Conservation (phyloP, 768 basidiomycete species). For the Cystobasidium ongulense region DNA sequence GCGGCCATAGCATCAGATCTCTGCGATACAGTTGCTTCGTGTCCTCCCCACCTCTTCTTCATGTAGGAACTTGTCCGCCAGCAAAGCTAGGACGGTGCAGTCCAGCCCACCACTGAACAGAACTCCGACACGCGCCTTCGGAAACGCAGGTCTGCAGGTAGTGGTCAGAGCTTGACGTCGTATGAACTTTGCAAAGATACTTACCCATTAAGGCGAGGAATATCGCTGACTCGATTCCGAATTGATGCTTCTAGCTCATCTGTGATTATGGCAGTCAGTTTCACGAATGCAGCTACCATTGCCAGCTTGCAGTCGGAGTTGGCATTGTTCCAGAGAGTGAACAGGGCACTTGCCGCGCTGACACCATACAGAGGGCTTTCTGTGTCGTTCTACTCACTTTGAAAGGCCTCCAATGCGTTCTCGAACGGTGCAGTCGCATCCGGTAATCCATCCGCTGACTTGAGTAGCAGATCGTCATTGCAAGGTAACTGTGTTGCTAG, state of each 20-base stretch:
- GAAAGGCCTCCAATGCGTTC: constrained; percentile 30
- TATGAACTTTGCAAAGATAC: background rate
- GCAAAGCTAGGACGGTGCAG: constrained; percentile 68
- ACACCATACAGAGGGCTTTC: too few relatives aligned
- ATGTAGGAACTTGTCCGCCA: constrained; percentile 59
- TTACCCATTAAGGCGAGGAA: constrained; percentile 3
- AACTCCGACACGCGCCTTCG: constrained; percentile 57
- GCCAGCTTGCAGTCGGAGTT: too few relatives aligned
- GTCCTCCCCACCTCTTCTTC: constrained; percentile 16
- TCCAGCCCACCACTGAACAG: constrained; percentile 97
- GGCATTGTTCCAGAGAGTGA: too few relatives aligned
- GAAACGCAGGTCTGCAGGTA: constrained; percentile 18
- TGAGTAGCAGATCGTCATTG: constrained; percentile 36
- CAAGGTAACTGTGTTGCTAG: constrained; percentile 42
- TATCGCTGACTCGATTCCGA: constrained; percentile 33
- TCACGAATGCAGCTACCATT: too few relatives aligned
- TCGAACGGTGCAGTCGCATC: background rate
- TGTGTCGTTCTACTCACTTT: background rate
- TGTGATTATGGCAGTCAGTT: too few relatives aligned
- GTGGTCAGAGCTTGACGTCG: background rate
- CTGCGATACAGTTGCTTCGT: background rate
- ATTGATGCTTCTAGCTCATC: constrained; percentile 31
- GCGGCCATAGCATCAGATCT: background rate
- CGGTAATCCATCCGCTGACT: background rate
- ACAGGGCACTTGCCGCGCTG: too few relatives aligned